Evolutionary conservation across 1,139 yeast genomes (phyloP), one percentile per base, ranked within the genome.

Genomic region (Diutina rugosa): DNA sequence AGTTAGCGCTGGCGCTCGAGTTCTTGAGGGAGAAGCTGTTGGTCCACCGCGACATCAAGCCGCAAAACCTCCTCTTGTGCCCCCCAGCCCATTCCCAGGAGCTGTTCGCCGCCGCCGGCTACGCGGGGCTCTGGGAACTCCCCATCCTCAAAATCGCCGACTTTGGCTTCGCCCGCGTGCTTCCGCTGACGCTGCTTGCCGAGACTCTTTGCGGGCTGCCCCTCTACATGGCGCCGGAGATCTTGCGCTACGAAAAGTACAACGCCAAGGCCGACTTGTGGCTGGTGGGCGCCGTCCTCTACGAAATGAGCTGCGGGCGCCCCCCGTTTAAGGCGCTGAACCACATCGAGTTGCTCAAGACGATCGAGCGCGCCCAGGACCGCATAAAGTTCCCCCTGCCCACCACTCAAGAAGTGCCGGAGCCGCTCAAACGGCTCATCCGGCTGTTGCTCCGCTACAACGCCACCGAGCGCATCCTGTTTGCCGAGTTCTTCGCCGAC

Each of bases 201-300:
- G 99, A 93, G 69, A 93, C 99, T 2, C 74, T 93, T 61, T 93
- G 99, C 75, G 99, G 99, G 1, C 89, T 97, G 10, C 99, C 99
- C 1, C 73, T 93, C 54, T 93, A 95, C 69, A 93, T 93, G 99
- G 99, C 99, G 0, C 99, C 99, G 0, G 99, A 93, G 69, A 95
- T 93, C 55, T 76, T 93, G 63, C 78, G 96, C 60, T 90, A 90
- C 67, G 98, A 95, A 67, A 93, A 90, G 69, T 93, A 93, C 71
- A 90, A 91, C 64, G 99, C 98, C 4, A 91, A 90, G 67, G 98
- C 97, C 0, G 99, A 93, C 68, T 73, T 93, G 61, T 93, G 99
- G 99, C 90, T 97, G 1, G 97, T 93, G 5, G 99, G 99, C 4
- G 95, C 98, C 0, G 98, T 93, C 0, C 72, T 90, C 16, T 93